phyloP scores from a whole-genome alignment of 306 rosid species.

The Dryas alaskensis region DNA sequence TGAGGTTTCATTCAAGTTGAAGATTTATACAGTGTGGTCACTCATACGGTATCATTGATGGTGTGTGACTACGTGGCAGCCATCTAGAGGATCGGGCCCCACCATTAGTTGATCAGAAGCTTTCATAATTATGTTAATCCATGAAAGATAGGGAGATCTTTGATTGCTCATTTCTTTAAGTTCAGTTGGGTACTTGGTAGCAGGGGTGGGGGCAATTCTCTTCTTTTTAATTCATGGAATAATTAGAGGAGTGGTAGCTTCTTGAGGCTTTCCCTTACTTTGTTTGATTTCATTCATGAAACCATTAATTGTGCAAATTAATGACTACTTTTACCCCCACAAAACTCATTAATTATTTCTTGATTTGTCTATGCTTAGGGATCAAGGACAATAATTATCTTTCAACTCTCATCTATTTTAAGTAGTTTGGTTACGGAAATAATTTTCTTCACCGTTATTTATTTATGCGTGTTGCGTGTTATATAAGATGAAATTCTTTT shows the following conservation, averaged over 20 bases:
- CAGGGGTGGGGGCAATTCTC: background rate
- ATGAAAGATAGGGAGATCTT: background rate
- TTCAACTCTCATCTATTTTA: background rate
- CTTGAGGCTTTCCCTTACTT: background rate
- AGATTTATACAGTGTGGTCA: background rate
- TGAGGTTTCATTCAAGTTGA: constrained; percentile 18
- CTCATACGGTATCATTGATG: background rate
- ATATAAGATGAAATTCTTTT: too few relatives aligned
- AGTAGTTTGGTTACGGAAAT: too few relatives aligned
- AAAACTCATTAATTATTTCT: background rate
- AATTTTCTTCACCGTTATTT: too few relatives aligned
- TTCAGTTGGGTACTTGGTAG: background rate
- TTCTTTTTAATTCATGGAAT: background rate
- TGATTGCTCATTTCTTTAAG: background rate
- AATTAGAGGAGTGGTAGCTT: background rate
- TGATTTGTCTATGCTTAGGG: background rate
- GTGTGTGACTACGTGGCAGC: background rate
- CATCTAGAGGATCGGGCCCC: background rate
- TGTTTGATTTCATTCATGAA: background rate
- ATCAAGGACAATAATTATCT: background rate
- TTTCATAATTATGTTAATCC: background rate
- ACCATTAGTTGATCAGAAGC: background rate
- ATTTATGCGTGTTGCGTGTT: too few relatives aligned
- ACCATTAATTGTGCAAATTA: background rate
- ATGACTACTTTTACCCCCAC: background rate